A percentile compares a stretch with the other conserved stretches of the same genome.
These are phyloP conservation scores for Skeletonema tropicum DNA, from an alignment of 108 stramenopile species.

Conservation along the genomic window DNA sequence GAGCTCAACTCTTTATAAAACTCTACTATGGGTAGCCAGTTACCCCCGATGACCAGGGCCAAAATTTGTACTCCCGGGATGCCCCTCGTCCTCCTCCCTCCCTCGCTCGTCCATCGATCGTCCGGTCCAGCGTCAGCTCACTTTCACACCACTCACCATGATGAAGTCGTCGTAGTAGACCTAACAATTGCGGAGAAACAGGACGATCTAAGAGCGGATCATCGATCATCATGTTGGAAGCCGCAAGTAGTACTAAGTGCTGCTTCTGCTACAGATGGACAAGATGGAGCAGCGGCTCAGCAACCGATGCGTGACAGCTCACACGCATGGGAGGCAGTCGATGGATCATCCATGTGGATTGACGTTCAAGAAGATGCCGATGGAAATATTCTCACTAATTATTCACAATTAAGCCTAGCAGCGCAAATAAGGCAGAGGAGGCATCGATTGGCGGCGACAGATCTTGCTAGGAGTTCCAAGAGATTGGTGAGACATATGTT, in stretches of 20 bases:
- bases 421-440: slow-evolving; percentile 70
- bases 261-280: slow-evolving; percentile 2
- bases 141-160: background rate
- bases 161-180: background rate
- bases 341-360: slow-evolving; percentile 66
- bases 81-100: too few species aligned
- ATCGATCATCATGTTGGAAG: background rate
- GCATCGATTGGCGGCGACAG: slow-evolving; percentile 75
- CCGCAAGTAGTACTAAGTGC: slow-evolving; percentile 3
- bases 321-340: slow-evolving; percentile 76
- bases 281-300: slow-evolving; percentile 6
- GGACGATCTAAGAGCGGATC: background rate
- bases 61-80: too few species aligned
- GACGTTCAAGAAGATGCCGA: slow-evolving; percentile 85
- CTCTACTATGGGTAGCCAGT: too few species aligned
- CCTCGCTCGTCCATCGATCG: too few species aligned
- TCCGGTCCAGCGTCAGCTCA: too few species aligned
- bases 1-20: too few species aligned
- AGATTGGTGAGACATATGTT: slow-evolving; percentile 87
- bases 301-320: slow-evolving; percentile 23
- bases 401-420: slow-evolving; percentile 54
- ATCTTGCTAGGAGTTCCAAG: slow-evolving; percentile 64
- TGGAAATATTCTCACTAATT: slow-evolving; percentile 69
- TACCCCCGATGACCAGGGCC: too few species aligned
- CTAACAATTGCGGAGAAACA: background rate